Percentiles rank a stretch among this genome's conserved stretches.
Evolutionary conservation across 2,329 filamentous ascomycete genomes (phyloP).

Genomic region (Aureobasidium pullulans): DNA sequence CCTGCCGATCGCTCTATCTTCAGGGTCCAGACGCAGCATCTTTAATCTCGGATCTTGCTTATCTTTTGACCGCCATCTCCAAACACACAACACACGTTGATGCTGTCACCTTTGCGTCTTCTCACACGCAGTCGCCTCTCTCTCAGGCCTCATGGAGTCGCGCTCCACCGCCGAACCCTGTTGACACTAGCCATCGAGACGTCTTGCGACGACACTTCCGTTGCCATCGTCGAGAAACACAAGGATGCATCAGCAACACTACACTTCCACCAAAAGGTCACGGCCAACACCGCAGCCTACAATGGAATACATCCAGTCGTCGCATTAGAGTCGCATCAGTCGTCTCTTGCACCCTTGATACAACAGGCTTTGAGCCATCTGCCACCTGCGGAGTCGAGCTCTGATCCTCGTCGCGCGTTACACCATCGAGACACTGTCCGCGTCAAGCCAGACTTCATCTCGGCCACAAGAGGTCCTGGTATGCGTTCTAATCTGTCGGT

Average conservation of each 20-base stretch:
- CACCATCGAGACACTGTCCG: neutral
- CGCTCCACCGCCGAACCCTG: neutral
- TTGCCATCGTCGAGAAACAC: slow-evolving; percentile 63
- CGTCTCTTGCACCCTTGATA: slow-evolving; percentile 61
- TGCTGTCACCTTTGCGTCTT: slow-evolving; percentile 10
- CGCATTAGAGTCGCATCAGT: slow-evolving; percentile 68
- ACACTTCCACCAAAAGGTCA: slow-evolving; percentile 74
- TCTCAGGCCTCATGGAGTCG: neutral
- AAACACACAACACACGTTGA: neutral
- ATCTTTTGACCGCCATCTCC: neutral
- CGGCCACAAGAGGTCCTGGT: slow-evolving; percentile 82
- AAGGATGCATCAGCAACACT: slow-evolving; percentile 16
- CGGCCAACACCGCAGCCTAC: slow-evolving; percentile 67
- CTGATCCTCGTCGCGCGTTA: neutral
- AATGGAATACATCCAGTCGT: slow-evolving; percentile 72
- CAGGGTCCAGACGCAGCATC: neutral
- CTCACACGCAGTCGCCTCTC: neutral
- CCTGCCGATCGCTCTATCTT: neutral
- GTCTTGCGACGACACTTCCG: slow-evolving; percentile 88
- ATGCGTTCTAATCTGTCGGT: slow-evolving; percentile 72
- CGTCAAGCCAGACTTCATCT: slow-evolving; percentile 68
- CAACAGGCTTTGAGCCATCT: slow-evolving; percentile 54
- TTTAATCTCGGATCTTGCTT: neutral
- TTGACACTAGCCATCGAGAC: slow-evolving; percentile 66
- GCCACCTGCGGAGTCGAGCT: slow-evolving; percentile 28